Evolutionary conservation across 2,329 filamentous ascomycete genomes (phyloP), one percentile per base, ranked within the genome.

Genomic region (Aspergillus pseudoterreus): DNA sequence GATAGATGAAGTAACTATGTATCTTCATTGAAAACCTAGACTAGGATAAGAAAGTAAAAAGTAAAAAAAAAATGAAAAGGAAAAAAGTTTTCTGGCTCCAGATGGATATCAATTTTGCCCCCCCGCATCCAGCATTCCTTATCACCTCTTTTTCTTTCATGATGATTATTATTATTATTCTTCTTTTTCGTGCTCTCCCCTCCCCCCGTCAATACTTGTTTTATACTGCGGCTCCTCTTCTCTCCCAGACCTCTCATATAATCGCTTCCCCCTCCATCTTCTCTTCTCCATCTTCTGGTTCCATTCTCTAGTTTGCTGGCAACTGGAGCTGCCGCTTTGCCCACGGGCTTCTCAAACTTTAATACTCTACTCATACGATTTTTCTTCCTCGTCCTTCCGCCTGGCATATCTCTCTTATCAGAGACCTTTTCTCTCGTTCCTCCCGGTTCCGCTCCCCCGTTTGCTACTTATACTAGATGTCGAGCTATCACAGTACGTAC

Each of bases 401-500:
- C 30, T 10, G 33, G 36, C n/a, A 11, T 47, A 35, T 30, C 30
- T 19, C 32, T 32, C 47, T 46, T 51, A 10, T 30, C 27, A 30
- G 6, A 30, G 27, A 30, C 11, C 46, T 50, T 49, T 57, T 45
- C 39, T 14, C 19, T 38, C 24, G 38, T 44, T 30, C 44, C 52
- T 50, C 36, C 30, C 38, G 9, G 6, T 53, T 47, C 41, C 21
- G 47, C 51, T 52, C 49, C 24, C 47, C 43, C 24, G 19, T 19
- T 19, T 27, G 5, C 27, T 9, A 30, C 27, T 30, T 10, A 30
- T 30, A 45, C 53, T 57, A 55, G 55, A 60, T 60, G 58, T 60
- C 53, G 57, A 54, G 50, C 52, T 39, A 46, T 41, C 53, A 57
- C 57, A 57, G 58, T 60, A 59, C 41, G 58, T 47, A 35, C 27